Percentiles rank a stretch among this genome's conserved stretches.
These are phyloP conservation scores for Pythium scleroteichum DNA, from an alignment of 352 stramenopile species.

Conservation along the genomic window DNA sequence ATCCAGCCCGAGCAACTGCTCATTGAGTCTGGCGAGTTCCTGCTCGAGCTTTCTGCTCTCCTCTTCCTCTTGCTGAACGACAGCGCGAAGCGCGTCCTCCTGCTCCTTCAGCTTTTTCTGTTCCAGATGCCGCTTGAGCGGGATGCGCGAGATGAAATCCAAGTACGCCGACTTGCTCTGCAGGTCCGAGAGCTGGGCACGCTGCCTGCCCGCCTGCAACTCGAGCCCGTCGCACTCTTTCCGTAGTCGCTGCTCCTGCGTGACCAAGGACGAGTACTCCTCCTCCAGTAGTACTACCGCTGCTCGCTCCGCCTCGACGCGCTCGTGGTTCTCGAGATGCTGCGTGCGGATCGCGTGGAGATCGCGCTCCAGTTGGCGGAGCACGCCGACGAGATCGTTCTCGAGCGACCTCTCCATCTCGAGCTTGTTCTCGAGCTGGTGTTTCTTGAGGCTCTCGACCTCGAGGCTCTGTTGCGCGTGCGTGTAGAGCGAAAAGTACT, in stretches of 20 bases:
- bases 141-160: constrained; percentile 55
- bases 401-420: constrained; percentile 51
- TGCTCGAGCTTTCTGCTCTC: constrained; percentile 48
- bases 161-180: constrained; percentile 52
- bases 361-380: constrained; percentile 43
- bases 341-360: constrained; percentile 35
- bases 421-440: constrained; percentile 33
- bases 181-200: constrained; percentile 40
- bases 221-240: constrained; percentile 48
- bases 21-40: constrained; percentile 39
- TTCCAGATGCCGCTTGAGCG: constrained; percentile 61
- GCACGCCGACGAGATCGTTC: constrained; percentile 33
- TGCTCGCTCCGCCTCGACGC: constrained; percentile 42
- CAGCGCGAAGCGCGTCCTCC: constrained; percentile 31
- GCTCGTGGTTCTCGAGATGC: constrained; percentile 37
- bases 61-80: constrained; percentile 35
- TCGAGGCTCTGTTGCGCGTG: constrained; percentile 23
- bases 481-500: constrained; percentile 35
- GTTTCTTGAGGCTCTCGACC: constrained; percentile 12
- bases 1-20: constrained; percentile 38
- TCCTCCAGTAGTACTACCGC: constrained; percentile 45
- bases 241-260: constrained; percentile 42
- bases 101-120: constrained; percentile 64
- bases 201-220: constrained; percentile 44
- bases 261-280: constrained; percentile 47